A percentile compares a stretch with the other conserved stretches of the same genome.
Evolutionary conservation across 2,329 filamentous ascomycete genomes (phyloP).

Genomic region (Trichoderma sp.): DNA sequence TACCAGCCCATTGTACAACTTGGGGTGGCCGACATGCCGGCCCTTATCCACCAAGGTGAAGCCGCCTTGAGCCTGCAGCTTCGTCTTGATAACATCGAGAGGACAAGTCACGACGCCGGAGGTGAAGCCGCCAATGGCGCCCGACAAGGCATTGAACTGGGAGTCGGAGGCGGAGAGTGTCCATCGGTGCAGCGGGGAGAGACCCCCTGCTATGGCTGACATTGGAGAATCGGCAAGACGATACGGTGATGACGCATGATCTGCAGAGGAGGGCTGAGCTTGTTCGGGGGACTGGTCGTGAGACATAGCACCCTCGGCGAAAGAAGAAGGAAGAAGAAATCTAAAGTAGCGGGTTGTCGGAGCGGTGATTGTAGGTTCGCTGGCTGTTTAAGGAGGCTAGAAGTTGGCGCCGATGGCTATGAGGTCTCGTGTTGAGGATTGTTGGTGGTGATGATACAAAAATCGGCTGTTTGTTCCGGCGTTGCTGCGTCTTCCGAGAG

Average conservation of each 20-base stretch:
- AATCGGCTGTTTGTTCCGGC: not conserved
- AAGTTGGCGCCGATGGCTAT: not conserved
- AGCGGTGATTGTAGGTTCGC: not conserved
- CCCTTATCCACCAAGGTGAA: conserved; percentile 60
- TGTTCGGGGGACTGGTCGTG: conserved; percentile 48
- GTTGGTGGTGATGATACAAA: conserved; percentile 1
- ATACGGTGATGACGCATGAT: conserved; percentile 42
- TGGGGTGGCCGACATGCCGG: conserved; percentile 50
- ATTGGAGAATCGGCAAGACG: conserved; percentile 37
- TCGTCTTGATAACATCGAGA: conserved; percentile 98
- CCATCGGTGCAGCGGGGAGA: conserved; percentile 57
- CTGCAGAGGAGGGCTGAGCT: conserved; percentile 35
- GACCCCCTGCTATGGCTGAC: conserved; percentile 31
- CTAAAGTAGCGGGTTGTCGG: not conserved
- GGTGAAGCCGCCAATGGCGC: conserved; percentile 85
- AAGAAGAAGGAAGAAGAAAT: not conserved
- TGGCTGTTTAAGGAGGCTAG: not conserved
- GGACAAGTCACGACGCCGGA: conserved; percentile 95
- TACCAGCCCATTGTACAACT: conserved; percentile 80
- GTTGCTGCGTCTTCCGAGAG: not conserved
- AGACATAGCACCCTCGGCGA: conserved; percentile 44
- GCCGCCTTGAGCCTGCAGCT: conserved; percentile 91
- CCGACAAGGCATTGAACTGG: conserved; percentile 80
- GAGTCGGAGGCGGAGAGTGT: conserved; percentile 57
- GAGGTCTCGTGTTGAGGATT: not conserved